phyloP scores from a whole-genome alignment of 352 stramenopile species.

The Pythium rhizo-oryzae region DNA sequence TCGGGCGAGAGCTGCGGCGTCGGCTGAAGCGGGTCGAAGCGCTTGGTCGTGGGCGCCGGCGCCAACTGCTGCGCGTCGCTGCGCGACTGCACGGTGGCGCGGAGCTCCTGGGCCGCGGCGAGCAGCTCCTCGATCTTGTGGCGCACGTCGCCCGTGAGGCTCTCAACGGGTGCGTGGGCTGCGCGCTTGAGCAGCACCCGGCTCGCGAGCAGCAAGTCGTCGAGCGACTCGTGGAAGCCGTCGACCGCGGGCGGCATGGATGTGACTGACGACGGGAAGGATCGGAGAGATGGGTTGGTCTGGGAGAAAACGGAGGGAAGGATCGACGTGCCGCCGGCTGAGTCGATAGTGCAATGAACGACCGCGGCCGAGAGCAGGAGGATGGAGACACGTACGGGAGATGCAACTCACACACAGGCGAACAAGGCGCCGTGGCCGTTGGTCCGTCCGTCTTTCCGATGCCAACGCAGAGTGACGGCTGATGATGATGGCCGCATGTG shows the following conservation, averaged over 20 bases:
- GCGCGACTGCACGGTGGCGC: conserved; percentile 21
- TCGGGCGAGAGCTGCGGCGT: conserved; percentile 42
- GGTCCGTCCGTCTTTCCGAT: background rate
- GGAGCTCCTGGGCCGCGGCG: conserved; percentile 32
- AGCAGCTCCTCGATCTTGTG: conserved; percentile 27
- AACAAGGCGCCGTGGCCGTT: background rate
- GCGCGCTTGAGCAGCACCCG: conserved; percentile 25
- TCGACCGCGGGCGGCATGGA: conserved; percentile 7
- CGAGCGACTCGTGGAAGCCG: conserved; percentile 26
- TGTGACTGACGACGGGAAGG: background rate
- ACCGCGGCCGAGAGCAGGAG: too few species aligned
- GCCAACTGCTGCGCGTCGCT: background rate
- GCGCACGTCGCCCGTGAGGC: conserved; percentile 3
- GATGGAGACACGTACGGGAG: background rate
- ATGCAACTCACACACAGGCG: too few species aligned
- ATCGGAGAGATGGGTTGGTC: background rate
- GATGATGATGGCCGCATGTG: background rate
- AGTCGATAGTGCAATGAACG: conserved; percentile 8
- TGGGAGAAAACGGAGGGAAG: background rate
- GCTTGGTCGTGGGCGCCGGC: conserved; percentile 34
- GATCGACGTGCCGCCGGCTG: background rate
- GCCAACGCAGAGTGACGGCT: conserved; percentile 7
- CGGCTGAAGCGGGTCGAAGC: conserved; percentile 50
- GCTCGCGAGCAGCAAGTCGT: conserved; percentile 25
- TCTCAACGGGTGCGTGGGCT: conserved; percentile 5